Percentiles rank a stretch among this genome's conserved stretches.
phyloP scores from a whole-genome alignment of 2,329 filamentous ascomycete genomes.

The Leptosphaerulina australis region DNA sequence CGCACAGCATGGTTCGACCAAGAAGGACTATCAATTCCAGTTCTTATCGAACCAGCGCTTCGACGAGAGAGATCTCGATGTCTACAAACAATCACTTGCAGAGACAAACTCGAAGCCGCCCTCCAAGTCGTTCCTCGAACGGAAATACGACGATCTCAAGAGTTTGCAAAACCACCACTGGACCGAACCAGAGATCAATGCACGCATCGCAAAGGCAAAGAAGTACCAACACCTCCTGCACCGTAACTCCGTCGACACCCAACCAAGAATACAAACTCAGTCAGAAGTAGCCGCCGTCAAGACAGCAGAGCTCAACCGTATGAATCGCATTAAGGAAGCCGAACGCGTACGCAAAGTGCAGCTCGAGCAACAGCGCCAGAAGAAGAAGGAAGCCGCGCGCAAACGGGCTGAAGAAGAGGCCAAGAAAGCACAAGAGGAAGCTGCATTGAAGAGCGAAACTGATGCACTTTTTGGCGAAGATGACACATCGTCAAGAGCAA shows the following conservation, averaged over 20 bases:
- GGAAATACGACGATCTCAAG: slow-evolving; percentile 83
- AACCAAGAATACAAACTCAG: slow-evolving; percentile 60
- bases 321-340: slow-evolving; percentile 83
- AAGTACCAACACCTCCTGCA: slow-evolving; percentile 58
- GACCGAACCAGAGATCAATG: slow-evolving; percentile 81
- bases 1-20: slow-evolving; percentile 80
- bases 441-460: slow-evolving; percentile 35
- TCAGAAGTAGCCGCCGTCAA: slow-evolving; percentile 75
- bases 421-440: slow-evolving; percentile 52
- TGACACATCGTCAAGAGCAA: slow-evolving; percentile 50
- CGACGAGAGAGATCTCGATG: slow-evolving; percentile 82
- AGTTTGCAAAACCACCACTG: slow-evolving; percentile 77
- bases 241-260: slow-evolving; percentile 69
- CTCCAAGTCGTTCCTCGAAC: slow-evolving; percentile 69
- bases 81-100: slow-evolving; percentile 76
- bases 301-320: slow-evolving; percentile 79
- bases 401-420: slow-evolving; percentile 57
- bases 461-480: slow-evolving; percentile 56
- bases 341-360: slow-evolving; percentile 91
- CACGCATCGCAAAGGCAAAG: slow-evolving; percentile 73
- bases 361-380: slow-evolving; percentile 68
- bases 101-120: slow-evolving; percentile 73
- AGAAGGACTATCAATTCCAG: slow-evolving; percentile 87
- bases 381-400: slow-evolving; percentile 53
- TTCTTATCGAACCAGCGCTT: slow-evolving; percentile 85